These are phyloP conservation scores for Calycina marina DNA, from an alignment of 2,329 filamentous ascomycete species.

Conservation along the genomic window DNA sequence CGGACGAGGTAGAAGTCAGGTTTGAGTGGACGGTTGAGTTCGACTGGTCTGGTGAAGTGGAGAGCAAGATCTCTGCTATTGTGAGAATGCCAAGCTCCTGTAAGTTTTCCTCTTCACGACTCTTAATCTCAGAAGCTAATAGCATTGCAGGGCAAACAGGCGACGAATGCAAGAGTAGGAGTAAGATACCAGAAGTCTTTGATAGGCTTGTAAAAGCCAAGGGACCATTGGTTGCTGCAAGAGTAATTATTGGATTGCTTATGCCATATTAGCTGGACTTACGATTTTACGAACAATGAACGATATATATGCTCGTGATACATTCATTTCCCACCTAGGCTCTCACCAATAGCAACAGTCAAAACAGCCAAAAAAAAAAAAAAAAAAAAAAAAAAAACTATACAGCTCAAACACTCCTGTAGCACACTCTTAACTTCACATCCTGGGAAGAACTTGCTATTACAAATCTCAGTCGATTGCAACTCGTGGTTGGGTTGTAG, in stretches of 20 bases:
- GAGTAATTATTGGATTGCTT: conserved; percentile 45
- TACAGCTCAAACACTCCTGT: too few relatives aligned
- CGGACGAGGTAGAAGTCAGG: conserved; percentile 23
- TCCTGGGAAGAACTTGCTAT: too few relatives aligned
- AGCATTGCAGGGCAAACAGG: conserved; percentile 38
- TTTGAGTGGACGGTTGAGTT: conserved; percentile 51
- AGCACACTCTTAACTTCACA: too few relatives aligned
- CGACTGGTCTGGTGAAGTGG: conserved; percentile 60
- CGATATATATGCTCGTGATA: too few relatives aligned
- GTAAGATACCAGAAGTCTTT: conserved; percentile 45
- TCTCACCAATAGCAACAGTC: too few relatives aligned
- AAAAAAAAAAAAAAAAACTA: too few relatives aligned
- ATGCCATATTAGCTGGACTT: too few relatives aligned
- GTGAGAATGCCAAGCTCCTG: conserved; percentile 46
- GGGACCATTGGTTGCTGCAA: conserved; percentile 42
- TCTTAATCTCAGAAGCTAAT: conserved; percentile 2
- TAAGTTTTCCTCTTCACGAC: conserved; percentile 34
- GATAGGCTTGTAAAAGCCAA: conserved; percentile 39
- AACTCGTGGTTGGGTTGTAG: too few relatives aligned
- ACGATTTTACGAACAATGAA: too few relatives aligned
- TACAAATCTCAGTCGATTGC: too few relatives aligned
- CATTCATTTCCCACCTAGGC: too few relatives aligned
- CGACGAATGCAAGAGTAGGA: conserved; percentile 40
- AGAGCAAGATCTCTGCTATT: conserved; percentile 39
- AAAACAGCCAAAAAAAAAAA: too few relatives aligned